Evolutionary conservation across 495 filamentous ascomycete genomes (phyloP), one percentile per base, ranked within the genome.

Genomic region (Aspergillus coremiiformis): DNA sequence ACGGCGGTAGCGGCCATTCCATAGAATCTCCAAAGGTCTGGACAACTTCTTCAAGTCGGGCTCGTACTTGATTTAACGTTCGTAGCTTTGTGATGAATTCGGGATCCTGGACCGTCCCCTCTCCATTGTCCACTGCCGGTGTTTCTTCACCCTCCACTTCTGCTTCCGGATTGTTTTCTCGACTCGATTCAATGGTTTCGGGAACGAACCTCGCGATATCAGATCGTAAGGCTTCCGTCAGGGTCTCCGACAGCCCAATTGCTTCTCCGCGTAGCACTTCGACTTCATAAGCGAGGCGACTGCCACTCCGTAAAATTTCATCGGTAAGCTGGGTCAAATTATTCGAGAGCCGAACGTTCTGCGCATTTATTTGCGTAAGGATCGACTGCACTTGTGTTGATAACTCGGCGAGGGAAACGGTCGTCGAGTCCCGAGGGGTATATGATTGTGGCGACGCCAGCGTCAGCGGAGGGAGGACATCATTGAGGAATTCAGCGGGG

Each of bases 21-120:
- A 97, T 92, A 9, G 94, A 94, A 54, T 90, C 84, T 47, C 90
- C 90, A 62, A 97, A 98, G 20, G 83, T 85, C 64, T 86, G 83
- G 42, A 95, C 87, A 6, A 96, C 89, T 1, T 84, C 78, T 59
- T 96, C 89, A 10, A 98, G 75, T 14, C 89, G 83, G 1, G 80
- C 69, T 49, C 90, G 84, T 15, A 96, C 89, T n/a, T 82, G 77
- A 19, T 84, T 85, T 11, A 97, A 75, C 19, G 87, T 96, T 58
- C 86, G 85, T 39, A 98, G 78, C 44, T 86, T 81, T 17, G 76
- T 76, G 51, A 97, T 85, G 61, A 84, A 86, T 17, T 78, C 73
- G 4, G 88, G 87, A 56, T 90, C 84, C 17, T 53, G 37, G 5
- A 48, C 44, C 15, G 57, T 44, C 12, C 42, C 43, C 30, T 45